Conservation (phyloP, 23 red algal species). For the Porphyridium purpureum region DNA sequence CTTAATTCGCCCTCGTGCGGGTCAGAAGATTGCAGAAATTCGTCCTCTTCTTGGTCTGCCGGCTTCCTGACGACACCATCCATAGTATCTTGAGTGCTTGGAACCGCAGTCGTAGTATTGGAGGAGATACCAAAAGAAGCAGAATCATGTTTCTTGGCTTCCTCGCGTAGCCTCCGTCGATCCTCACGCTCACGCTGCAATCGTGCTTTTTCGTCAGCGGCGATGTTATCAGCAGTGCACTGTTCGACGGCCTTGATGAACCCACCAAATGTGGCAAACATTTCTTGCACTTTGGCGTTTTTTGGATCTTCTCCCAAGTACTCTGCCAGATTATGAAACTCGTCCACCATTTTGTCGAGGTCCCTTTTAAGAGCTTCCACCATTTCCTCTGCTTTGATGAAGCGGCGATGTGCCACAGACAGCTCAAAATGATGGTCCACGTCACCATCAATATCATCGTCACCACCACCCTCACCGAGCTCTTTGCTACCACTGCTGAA, state of each 20-base stretch:
- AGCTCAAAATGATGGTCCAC: conserved; percentile 11
- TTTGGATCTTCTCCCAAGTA: conserved; percentile 72
- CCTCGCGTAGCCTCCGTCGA: no score
- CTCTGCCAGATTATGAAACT: conserved; percentile 35
- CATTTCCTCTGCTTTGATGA: conserved; percentile 31
- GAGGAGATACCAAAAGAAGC: no score
- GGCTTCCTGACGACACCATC: no score
- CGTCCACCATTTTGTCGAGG: conserved; percentile 37
- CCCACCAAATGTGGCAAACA: conserved; percentile 38
- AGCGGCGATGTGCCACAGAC: conserved; percentile 21
- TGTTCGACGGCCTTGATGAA: conserved; percentile 37
- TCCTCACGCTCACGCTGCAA: no score
- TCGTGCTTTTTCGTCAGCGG: no score
- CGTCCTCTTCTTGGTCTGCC: no score
- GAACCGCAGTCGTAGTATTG: no score
- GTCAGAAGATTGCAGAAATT: no score
- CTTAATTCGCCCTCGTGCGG: no score
- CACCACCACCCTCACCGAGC: background rate
- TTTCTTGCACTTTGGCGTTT: conserved; percentile 44
- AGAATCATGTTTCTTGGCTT: no score
- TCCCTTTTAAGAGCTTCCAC: conserved; percentile 14
- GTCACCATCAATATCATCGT: background rate
- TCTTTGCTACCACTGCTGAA: no score
- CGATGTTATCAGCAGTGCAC: conserved; percentile 34
- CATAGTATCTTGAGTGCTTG: no score